Base-by-base conservation (phyloP, 768 basidiomycete genomes). In the Auriscalpium vulgare region DNA sequence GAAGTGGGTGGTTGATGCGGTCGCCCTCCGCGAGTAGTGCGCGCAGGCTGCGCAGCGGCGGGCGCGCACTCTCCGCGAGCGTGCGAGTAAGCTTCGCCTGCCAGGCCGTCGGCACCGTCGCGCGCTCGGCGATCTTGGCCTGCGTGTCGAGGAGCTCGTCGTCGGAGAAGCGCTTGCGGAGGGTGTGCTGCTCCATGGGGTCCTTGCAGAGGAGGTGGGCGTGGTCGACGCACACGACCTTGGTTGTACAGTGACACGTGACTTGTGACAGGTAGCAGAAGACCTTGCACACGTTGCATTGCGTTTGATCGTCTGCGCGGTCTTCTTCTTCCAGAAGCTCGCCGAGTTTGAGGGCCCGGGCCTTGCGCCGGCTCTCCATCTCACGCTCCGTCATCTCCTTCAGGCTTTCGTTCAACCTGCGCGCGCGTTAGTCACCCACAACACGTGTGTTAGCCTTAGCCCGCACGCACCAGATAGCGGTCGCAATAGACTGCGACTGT, bases 211-310 rank as follows among this genome's bases (percentile, higher is more conserved):
- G 78, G 19, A 85, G 74, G 37, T 86, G 76, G 35, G 79, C 79
- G 71, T 98, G 95, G 55, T 95, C 88, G 50, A 89, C 80, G 68
- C 97, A 99, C 11, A 85, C 83, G 37, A 95, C 84, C 59, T 84
- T 81, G 52, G 71, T 80, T 45, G 85, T 85, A 76, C 92, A 94
- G 36, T 74, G 73, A 68, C 92, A 94, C 56, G 82, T 85, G 66
- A 97, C 77, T 66, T 97, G 95, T 1, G 97, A 94, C 44, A 99
- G 82, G 69, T 97, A 98, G 71, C 89, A 94, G 72, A 95, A 97
- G 5, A 78, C 81, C 68, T 97, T 95, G 87, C 97, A 98, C 60
- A 88, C 72, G 50, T 78, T 73, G 78, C 97, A 99, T 69, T 97
- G 97, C 69, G 95, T 95, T 67, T 97, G 92, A 53, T 97, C 95